A percentile compares a stretch with the other conserved stretches of the same genome.
Conservation (phyloP, 495 filamentous ascomycete species). For the Penicillium angulare region DNA sequence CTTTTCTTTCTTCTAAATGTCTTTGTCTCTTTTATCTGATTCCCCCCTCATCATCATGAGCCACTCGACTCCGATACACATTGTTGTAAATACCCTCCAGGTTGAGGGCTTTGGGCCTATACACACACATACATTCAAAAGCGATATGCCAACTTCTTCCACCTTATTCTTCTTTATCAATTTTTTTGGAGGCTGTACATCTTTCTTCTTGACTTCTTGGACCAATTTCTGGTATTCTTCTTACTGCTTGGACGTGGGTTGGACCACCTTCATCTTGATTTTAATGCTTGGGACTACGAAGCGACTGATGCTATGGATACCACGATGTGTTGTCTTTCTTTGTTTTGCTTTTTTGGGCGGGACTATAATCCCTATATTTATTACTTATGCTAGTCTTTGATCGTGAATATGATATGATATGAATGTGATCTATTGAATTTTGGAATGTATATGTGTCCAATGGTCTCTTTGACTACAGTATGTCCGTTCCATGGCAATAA, state of each 20-base stretch:
- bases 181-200: conserved; percentile 1
- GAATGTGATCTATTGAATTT: background rate
- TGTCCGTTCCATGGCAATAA: background rate
- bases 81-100: conserved; percentile 19
- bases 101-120: conserved; percentile 4
- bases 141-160: conserved; percentile 7
- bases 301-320: conserved; percentile 29
- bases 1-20: background rate
- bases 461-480: background rate
- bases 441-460: background rate
- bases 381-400: background rate
- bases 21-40: background rate
- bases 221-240: conserved; percentile 1
- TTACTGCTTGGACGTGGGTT: conserved; percentile 9
- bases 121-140: conserved; percentile 11
- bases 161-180: conserved; percentile 6
- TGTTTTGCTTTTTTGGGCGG: background rate
- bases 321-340: conserved; percentile 19
- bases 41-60: background rate
- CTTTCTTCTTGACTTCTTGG: background rate
- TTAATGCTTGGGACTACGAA: conserved; percentile 24
- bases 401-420: background rate
- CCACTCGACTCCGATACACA: background rate
- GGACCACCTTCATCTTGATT: conserved; percentile 12
- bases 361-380: no score